These are phyloP conservation scores for Parasarocladium wereldwijsianum DNA, from an alignment of 2,329 filamentous ascomycete genomes.

Conservation along the genomic window DNA sequence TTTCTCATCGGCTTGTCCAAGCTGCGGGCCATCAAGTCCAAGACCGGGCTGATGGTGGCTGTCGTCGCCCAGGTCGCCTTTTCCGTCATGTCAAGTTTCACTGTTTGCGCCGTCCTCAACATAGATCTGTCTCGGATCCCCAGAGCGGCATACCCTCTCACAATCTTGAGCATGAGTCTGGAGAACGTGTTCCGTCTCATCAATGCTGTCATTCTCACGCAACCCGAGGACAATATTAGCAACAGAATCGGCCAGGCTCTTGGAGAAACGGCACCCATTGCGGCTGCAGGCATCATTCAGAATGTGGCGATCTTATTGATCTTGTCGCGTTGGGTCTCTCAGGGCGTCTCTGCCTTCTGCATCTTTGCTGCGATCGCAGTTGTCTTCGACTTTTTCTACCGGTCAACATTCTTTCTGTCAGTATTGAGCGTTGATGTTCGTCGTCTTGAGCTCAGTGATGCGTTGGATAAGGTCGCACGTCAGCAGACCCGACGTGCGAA, in stretches of 20 bases:
- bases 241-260: constrained; percentile 59
- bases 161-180: constrained; percentile 62
- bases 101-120: constrained; percentile 60
- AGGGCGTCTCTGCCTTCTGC: constrained; percentile 62
- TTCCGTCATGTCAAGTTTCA: constrained; percentile 67
- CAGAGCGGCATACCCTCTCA: constrained; percentile 58
- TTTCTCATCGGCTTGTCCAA: constrained; percentile 53
- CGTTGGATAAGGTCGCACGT: constrained; percentile 42
- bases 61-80: constrained; percentile 55
- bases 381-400: constrained; percentile 62
- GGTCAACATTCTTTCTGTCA: constrained; percentile 67
- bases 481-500: constrained; percentile 16
- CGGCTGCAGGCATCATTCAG: constrained; percentile 51
- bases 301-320: constrained; percentile 52
- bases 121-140: constrained; percentile 65
- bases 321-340: constrained; percentile 52
- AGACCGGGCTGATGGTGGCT: constrained; percentile 55
- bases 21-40: constrained; percentile 61
- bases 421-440: constrained; percentile 69
- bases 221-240: constrained; percentile 52
- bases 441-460: constrained; percentile 61
- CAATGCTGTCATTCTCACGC: constrained; percentile 61
- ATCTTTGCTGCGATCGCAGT: constrained; percentile 62
- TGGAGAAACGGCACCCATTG: constrained; percentile 56
- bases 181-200: constrained; percentile 70